Evolutionary conservation across 176 grass and related monocot species (phyloP), one percentile per base, ranked within the genome.

Genomic region (Oryza coarctata): DNA sequence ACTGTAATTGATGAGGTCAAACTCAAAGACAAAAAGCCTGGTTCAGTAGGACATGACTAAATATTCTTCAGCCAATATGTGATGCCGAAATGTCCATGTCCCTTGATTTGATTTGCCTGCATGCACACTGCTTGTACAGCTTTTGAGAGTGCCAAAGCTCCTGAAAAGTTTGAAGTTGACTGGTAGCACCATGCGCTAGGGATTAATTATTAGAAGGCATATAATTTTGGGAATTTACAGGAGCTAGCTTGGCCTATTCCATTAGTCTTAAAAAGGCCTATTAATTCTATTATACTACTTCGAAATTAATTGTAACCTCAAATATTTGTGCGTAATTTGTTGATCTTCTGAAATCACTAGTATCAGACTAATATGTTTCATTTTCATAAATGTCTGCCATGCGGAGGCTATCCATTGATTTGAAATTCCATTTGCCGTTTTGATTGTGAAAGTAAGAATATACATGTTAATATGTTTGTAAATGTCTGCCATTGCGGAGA

Each of bases 391-490:
- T 77, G 33, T 38, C 55, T 15, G 22, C 29, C 75, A 27, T 43
- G 22, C 7, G 2, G 47, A 69, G 63, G 68, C 9, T 77, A 52
- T 10, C 1, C 22, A 12, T 12, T 26, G 74, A 83, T 52, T 74
- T 34, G 7, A 74, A 73, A 14, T 75, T 81, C 78, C 35, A 68
- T 76, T 81, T 35, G 63, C 9, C 38, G 5, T 30, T 30, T 43
- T 31, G 12, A 40, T 41, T 41, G 34, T 12, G 82, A n/a, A 55
- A 20, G 14, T 4, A 65, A 22, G 35, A 41, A 27, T 27, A 41
- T 9, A 45, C 32, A 32, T 25, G 50, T 12, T 81, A 13, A 0
- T 31, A 43, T 5, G 18, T 14, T 39, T 38, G 2, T 31, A 81
- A 18, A 83, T 77, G 43, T 40, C 58, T 43, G 27, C 36, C 80